phyloP scores from a whole-genome alignment of 129 eudicot species.

The Lactuca saligna region DNA sequence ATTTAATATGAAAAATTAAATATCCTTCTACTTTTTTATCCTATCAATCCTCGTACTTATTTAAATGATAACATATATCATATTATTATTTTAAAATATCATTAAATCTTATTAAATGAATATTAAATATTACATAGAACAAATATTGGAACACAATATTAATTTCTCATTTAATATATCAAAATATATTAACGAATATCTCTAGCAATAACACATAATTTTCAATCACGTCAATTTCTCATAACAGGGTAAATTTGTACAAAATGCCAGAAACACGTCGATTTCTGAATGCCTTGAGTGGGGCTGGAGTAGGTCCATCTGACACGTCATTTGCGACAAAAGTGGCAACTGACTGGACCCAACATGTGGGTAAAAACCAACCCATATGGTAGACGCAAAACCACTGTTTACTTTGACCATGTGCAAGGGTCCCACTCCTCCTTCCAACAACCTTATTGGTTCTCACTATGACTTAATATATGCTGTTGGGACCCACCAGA shows the following conservation, averaged over 20 bases:
- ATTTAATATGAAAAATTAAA: too few relatives aligned
- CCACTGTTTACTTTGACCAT: conserved; percentile 30
- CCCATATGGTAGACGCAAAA: conserved; percentile 4
- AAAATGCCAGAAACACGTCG: not conserved
- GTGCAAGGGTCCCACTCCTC: conserved; percentile 18
- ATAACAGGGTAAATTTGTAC: too few relatives aligned
- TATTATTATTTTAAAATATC: too few relatives aligned
- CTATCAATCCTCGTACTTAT: too few relatives aligned
- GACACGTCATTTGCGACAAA: conserved; percentile 10
- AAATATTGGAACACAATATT: too few relatives aligned
- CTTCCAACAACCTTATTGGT: conserved; percentile 27
- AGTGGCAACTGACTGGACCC: conserved; percentile 25
- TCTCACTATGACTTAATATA: not conserved
- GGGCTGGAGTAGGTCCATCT: not conserved
- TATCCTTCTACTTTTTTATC: too few relatives aligned
- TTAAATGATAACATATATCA: too few relatives aligned
- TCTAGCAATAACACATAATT: too few relatives aligned
- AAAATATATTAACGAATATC: too few relatives aligned
- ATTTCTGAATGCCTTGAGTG: not conserved
- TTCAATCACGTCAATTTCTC: not conserved
- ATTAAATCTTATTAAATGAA: too few relatives aligned
- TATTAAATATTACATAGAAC: too few relatives aligned
- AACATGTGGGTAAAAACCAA: conserved; percentile 28
- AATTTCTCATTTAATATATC: too few relatives aligned
- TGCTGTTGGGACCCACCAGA: conserved; percentile 2